Percentiles rank a stretch among this genome's conserved stretches.
phyloP scores from a whole-genome alignment of 2,329 filamentous ascomycete genomes.

The Sarocladiaceae sp. region DNA sequence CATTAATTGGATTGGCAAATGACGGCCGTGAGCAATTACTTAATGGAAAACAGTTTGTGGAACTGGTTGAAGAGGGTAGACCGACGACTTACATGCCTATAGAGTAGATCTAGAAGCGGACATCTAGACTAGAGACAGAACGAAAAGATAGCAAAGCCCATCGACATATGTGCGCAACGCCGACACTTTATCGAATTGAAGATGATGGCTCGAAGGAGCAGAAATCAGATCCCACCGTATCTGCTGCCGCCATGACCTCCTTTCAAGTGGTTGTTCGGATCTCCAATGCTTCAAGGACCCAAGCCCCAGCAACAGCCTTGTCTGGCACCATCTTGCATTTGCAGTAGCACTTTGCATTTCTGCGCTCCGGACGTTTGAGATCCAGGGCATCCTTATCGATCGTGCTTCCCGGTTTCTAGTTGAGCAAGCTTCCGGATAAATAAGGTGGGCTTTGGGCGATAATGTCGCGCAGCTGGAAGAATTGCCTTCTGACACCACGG shows the following conservation, averaged over 20 bases:
- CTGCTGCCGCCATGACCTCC: slow-evolving; percentile 20
- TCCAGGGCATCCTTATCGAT: slow-evolving; percentile 20
- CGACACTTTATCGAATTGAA: too few species aligned
- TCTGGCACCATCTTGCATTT: slow-evolving; percentile 22
- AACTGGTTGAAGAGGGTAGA: too few species aligned
- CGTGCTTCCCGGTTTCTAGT: slow-evolving; percentile 22
- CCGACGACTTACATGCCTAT: neutral
- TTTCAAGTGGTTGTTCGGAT: slow-evolving; percentile 25
- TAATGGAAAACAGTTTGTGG: too few species aligned
- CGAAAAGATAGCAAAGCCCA: too few species aligned
- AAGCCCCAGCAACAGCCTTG: neutral
- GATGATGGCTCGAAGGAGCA: too few species aligned
- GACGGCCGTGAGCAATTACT: too few species aligned
- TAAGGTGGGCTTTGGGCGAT: slow-evolving; percentile 56
- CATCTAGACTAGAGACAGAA: too few species aligned
- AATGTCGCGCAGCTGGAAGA: slow-evolving; percentile 61
- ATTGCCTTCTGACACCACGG: slow-evolving; percentile 43
- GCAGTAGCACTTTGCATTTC: slow-evolving; percentile 25
- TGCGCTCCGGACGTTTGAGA: slow-evolving; percentile 15
- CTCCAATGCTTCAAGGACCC: slow-evolving; percentile 11
- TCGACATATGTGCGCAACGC: too few species aligned
- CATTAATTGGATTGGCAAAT: too few species aligned
- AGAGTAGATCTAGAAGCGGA: neutral
- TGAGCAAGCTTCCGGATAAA: slow-evolving; percentile 23
- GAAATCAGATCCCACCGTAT: slow-evolving; percentile 5